A percentile compares a stretch with the other conserved stretches of the same genome.
phyloP scores from a whole-genome alignment of 2,329 filamentous ascomycete genomes.

The Verruconis gallopava region DNA sequence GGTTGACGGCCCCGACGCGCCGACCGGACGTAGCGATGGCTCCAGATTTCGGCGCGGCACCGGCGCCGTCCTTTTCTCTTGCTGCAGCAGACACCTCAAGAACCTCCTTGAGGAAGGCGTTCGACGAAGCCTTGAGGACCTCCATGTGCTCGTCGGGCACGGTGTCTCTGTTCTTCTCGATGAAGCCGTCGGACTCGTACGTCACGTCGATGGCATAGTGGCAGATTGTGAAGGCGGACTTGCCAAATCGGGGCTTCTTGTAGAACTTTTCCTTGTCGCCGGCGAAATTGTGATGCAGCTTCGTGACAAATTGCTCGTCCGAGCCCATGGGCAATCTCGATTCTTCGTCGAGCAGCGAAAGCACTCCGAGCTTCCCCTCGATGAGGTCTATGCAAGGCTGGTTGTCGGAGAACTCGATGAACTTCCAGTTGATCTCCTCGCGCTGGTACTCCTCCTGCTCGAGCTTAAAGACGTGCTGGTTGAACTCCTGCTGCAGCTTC shows the following conservation, averaged over 20 bases:
- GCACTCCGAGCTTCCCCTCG: constrained; percentile 86
- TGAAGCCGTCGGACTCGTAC: constrained; percentile 97
- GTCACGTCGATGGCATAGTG: constrained; percentile 98
- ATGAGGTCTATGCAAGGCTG: constrained; percentile 98
- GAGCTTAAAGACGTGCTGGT: constrained; percentile 97
- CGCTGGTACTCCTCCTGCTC: constrained; percentile 96
- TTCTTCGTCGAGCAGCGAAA: constrained; percentile 90
- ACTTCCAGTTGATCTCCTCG: constrained; percentile 97
- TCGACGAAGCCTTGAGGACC: constrained; percentile 71
- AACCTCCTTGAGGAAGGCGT: constrained; percentile 72
- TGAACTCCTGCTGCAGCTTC: constrained; percentile 98
- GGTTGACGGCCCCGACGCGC: constrained; percentile 82
- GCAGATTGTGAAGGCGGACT: constrained; percentile 93
- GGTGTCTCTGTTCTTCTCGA: constrained; percentile 98
- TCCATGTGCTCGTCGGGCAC: constrained; percentile 98
- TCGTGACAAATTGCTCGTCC: constrained; percentile 92
- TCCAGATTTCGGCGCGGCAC: constrained; percentile 51
- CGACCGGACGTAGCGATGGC: constrained; percentile 54
- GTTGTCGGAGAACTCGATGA: constrained; percentile 98
- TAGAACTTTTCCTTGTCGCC: constrained; percentile 90
- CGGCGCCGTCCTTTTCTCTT: constrained; percentile 69
- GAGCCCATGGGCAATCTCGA: constrained; percentile 93
- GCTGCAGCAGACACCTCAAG: constrained; percentile 75
- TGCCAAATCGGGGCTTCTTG: constrained; percentile 96
- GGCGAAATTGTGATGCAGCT: constrained; percentile 87